A percentile compares a stretch with the other conserved stretches of the same genome.
Evolutionary conservation across 169 alveolate species (phyloP).

Genomic region (Perkinsus marinus): DNA sequence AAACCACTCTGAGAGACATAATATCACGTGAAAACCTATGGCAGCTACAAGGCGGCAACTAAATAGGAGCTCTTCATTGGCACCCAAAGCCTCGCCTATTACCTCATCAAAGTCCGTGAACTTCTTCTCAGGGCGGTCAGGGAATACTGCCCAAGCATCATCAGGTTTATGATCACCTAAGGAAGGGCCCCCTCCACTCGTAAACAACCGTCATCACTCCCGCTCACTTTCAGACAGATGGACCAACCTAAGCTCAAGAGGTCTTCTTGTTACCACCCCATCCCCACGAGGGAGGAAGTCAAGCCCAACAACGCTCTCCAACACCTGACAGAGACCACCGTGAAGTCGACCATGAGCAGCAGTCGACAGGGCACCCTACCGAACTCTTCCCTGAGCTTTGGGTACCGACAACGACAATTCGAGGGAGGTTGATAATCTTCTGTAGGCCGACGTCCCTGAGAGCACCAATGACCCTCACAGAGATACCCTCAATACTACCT

Average conservation of each 20-base stretch:
- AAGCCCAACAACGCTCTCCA: constrained; percentile 92
- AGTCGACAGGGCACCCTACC: background rate
- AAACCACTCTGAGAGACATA: background rate
- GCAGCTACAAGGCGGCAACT: too few species aligned
- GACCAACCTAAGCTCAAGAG: constrained; percentile 86
- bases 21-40: too few species aligned
- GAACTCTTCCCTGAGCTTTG: constrained; percentile 66
- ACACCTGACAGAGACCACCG: constrained; percentile 55
- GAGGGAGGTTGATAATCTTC: constrained; percentile 71
- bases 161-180: constrained; percentile 21
- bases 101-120: constrained; percentile 78
- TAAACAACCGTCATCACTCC: constrained; percentile 42
- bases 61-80: constrained; percentile 79
- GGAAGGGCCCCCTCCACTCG: constrained; percentile 20
- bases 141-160: constrained; percentile 67
- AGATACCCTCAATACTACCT: background rate
- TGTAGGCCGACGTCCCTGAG: constrained; percentile 78
- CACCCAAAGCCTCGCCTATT: constrained; percentile 62
- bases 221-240: constrained; percentile 61
- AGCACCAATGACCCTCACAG: background rate
- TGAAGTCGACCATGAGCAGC: background rate
- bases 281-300: constrained; percentile 95
- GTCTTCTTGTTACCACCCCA: constrained; percentile 95
- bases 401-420: constrained; percentile 68
- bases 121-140: constrained; percentile 45